Evolutionary conservation across 2,329 filamentous ascomycete genomes (phyloP).

Genomic region (Ascochyta viciae-villosae): DNA sequence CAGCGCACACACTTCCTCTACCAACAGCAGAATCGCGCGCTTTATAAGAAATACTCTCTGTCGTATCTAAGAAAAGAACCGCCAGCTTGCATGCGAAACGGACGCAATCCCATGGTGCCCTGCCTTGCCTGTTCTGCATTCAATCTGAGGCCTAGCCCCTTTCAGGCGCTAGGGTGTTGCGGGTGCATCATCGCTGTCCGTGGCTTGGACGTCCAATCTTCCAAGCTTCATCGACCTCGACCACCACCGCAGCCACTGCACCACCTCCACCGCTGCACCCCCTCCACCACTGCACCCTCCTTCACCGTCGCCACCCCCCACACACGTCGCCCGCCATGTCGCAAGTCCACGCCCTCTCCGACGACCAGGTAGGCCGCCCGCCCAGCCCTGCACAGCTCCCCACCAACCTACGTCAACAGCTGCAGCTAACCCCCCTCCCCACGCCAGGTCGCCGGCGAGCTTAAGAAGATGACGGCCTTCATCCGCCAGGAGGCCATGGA

Average conservation of each 20-base stretch:
- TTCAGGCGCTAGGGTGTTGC: conserved; percentile 5
- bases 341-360: conserved; percentile 91
- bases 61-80: conserved; percentile 1
- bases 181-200: conserved; percentile 26
- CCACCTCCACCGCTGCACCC: conserved; percentile 1
- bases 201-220: conserved; percentile 34
- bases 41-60: not conserved
- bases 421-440: conserved; percentile 36
- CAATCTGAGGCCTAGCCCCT: conserved; percentile 16
- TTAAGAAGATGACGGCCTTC: conserved; percentile 99
- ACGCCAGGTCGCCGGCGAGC: conserved; percentile 88
- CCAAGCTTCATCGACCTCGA: conserved; percentile 33
- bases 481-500: conserved; percentile 98
- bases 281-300: not conserved
- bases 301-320: conserved; percentile 9
- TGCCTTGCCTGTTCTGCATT: conserved; percentile 7
- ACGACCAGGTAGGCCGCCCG: conserved; percentile 78
- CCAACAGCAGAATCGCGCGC: not conserved
- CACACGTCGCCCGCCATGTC: conserved; percentile 72
- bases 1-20: not conserved
- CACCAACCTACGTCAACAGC: conserved; percentile 37
- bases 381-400: conserved; percentile 21
- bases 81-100: conserved; percentile 11
- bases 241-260: conserved; percentile 21
- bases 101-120: conserved; percentile 10